A percentile compares a stretch with the other conserved stretches of the same genome.
phyloP scores from a whole-genome alignment of 2,329 filamentous ascomycete genomes.

The Fusarium sp. region DNA sequence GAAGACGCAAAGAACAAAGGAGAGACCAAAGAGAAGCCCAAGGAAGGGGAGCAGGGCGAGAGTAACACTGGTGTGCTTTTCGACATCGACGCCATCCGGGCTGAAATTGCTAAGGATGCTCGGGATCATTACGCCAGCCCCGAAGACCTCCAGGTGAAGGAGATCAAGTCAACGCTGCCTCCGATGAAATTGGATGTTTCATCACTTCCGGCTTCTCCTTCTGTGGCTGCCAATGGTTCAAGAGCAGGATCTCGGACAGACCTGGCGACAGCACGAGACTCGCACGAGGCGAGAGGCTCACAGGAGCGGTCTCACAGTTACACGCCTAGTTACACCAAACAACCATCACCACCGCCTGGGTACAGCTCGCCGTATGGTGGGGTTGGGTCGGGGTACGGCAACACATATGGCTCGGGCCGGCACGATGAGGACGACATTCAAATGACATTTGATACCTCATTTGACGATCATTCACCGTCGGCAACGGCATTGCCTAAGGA shows the following conservation, averaged over 20 bases:
- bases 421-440: constrained; percentile 66
- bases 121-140: constrained; percentile 64
- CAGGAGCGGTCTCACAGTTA: constrained; percentile 43
- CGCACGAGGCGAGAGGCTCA: constrained; percentile 44
- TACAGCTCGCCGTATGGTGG: constrained; percentile 43
- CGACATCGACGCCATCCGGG: constrained; percentile 93
- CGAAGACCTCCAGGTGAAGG: constrained; percentile 73
- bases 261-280: constrained; percentile 35
- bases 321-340: constrained; percentile 43
- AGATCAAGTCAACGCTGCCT: constrained; percentile 88
- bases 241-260: constrained; percentile 38
- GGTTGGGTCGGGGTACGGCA: constrained; percentile 30
- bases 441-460: constrained; percentile 80
- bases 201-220: constrained; percentile 48
- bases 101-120: constrained; percentile 80
- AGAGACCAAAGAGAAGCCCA: constrained; percentile 47
- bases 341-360: constrained; percentile 31
- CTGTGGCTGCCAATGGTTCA: constrained; percentile 39
- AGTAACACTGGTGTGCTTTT: constrained; percentile 81
- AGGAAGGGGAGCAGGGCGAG: constrained; percentile 55
- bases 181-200: constrained; percentile 83
- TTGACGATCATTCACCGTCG: constrained; percentile 55
- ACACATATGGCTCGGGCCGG: constrained; percentile 47
- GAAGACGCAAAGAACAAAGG: constrained; percentile 72
- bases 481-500: constrained; percentile 50